Conservation (phyloP, 2,329 filamentous ascomycete genomes). For the Arthrinium puccinioides region DNA sequence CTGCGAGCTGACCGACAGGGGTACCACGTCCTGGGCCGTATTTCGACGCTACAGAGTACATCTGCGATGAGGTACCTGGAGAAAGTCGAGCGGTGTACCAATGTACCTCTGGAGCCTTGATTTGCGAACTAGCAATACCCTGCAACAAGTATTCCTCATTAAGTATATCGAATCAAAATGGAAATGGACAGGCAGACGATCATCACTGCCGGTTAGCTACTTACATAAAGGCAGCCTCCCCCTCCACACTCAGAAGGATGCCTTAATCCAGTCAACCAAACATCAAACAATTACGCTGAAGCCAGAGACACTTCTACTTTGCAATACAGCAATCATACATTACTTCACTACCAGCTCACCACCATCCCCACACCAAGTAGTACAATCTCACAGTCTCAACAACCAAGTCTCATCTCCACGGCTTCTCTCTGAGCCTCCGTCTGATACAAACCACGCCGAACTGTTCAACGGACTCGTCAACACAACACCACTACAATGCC, state of each 20-base stretch:
- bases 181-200: constrained; percentile 13
- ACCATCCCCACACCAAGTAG: no score
- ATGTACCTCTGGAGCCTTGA: constrained; percentile 7
- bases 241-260: constrained; percentile 9
- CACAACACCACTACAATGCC: constrained; percentile 37
- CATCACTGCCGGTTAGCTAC: constrained; percentile 12
- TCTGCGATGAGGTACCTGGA: constrained; percentile 13
- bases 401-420: no score
- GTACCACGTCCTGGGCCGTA: constrained; percentile 6
- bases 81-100: constrained; percentile 21
- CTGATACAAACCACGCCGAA: no score
- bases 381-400: no score
- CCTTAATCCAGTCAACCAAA: constrained; percentile 12
- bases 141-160: constrained; percentile 13
- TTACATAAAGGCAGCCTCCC: constrained; percentile 22
- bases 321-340: constrained; percentile 11
- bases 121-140: constrained; percentile 11
- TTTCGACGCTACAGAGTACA: constrained; percentile 16
- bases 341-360: constrained; percentile 1
- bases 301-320: constrained; percentile 15
- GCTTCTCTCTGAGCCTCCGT: no score
- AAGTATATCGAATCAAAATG: constrained; percentile 11
- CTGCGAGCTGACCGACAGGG: constrained; percentile 13
- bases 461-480: no score
- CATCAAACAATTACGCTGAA: constrained; percentile 6